phyloP scores from a whole-genome alignment of 2,329 filamentous ascomycete genomes.

The Clathrospora elynae region DNA sequence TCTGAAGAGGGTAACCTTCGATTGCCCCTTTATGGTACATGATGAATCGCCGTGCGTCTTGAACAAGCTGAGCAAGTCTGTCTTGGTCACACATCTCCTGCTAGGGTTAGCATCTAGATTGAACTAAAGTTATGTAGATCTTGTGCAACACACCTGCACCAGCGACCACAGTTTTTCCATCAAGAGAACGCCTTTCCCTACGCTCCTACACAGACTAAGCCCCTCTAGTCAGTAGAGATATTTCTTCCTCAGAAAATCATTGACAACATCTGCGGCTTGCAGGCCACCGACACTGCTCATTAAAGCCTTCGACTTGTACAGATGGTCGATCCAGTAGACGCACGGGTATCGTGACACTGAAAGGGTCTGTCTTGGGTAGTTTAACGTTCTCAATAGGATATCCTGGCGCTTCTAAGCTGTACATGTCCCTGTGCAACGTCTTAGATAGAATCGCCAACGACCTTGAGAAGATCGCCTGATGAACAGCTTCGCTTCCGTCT shows the following conservation, averaged over 20 bases:
- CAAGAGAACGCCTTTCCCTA: conserved; percentile 7
- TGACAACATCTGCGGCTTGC: conserved; percentile 5
- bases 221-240: too few species aligned
- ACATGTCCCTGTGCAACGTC: conserved; percentile 27
- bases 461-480: conserved; percentile 20
- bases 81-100: too few species aligned
- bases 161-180: conserved; percentile 13
- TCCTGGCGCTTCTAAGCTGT: too few species aligned
- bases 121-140: too few species aligned
- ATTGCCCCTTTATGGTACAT: too few species aligned
- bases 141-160: too few species aligned
- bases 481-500: conserved; percentile 21
- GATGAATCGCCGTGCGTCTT: too few species aligned
- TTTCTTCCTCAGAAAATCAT: conserved; percentile 10
- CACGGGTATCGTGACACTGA: too few species aligned
- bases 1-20: too few species aligned
- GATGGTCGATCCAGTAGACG: too few species aligned
- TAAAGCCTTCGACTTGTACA: conserved; percentile 25
- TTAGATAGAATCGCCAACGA: conserved; percentile 39
- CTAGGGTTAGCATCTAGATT: too few species aligned
- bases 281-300: not conserved
- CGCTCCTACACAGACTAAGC: conserved; percentile 13
- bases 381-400: conserved; percentile 22
- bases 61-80: too few species aligned
- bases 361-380: conserved; percentile 28